Conservation (phyloP, 306 rosid genomes). For the Leucaena leucocephala region DNA sequence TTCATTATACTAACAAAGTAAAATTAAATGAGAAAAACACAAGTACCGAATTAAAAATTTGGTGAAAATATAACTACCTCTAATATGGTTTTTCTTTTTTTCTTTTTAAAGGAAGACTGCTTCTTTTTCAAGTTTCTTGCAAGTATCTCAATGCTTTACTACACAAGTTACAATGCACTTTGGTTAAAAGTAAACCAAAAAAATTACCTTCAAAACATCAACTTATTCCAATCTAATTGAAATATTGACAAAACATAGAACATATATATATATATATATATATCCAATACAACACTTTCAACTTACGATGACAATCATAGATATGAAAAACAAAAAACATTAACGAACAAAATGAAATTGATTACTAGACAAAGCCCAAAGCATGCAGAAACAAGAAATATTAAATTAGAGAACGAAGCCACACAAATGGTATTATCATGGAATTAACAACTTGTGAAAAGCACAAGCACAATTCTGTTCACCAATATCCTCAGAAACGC, state of each 20-base stretch:
- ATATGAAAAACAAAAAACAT: neutral
- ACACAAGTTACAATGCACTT: neutral
- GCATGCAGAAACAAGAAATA: neutral
- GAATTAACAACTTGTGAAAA: neutral
- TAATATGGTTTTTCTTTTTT: too few species aligned
- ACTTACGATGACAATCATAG: neutral
- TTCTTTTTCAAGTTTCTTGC: too few species aligned
- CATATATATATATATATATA: too few species aligned
- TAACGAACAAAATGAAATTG: neutral
- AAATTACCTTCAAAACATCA: neutral
- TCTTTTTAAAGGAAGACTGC: too few species aligned
- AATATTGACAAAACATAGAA: too few species aligned
- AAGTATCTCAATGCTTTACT: too few species aligned
- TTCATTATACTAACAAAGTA: too few species aligned
- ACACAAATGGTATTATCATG: neutral
- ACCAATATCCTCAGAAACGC: neutral
- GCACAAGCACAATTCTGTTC: constrained; percentile 1
- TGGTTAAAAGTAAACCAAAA: too few species aligned
- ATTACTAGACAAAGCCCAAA: neutral
- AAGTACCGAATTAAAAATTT: too few species aligned
- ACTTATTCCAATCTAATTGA: too few species aligned
- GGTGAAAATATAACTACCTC: too few species aligned
- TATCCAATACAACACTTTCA: neutral
- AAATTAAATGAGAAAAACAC: too few species aligned
- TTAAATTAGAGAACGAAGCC: neutral